Conservation (phyloP, 306 rosid genomes). For the Acacia confusa region DNA sequence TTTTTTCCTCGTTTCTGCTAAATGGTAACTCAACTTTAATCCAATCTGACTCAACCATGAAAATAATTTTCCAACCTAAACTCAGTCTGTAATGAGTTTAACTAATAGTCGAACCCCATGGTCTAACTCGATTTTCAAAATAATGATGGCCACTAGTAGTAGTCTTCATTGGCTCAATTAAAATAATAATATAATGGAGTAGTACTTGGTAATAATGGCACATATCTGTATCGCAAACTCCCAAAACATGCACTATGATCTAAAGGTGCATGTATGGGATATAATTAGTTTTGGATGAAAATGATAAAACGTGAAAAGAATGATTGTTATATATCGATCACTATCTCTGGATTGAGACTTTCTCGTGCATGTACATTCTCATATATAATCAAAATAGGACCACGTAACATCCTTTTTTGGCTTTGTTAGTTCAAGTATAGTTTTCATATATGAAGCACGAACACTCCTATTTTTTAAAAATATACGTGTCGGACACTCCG, state of each 20-base stretch:
- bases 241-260: neutral
- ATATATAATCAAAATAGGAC: too few relatives aligned
- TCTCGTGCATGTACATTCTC: neutral
- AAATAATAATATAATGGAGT: neutral
- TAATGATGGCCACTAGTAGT: neutral
- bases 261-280: neutral
- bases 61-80: too few relatives aligned
- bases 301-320: neutral
- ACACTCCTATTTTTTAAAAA: too few relatives aligned
- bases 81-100: too few relatives aligned
- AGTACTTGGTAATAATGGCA: neutral
- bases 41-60: too few relatives aligned
- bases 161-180: neutral
- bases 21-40: too few relatives aligned
- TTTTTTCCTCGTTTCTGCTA: too few relatives aligned
- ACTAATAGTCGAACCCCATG: too few relatives aligned
- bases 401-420: neutral
- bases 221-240: neutral
- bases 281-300: neutral
- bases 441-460: too few relatives aligned
- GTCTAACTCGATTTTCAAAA: too few relatives aligned
- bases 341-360: neutral
- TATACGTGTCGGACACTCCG: too few relatives aligned
- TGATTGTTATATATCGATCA: neutral
- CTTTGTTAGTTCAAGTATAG: neutral